Evolutionary conservation across 2,329 filamentous ascomycete genomes (phyloP).

Genomic region (Zymoseptoria tritici): DNA sequence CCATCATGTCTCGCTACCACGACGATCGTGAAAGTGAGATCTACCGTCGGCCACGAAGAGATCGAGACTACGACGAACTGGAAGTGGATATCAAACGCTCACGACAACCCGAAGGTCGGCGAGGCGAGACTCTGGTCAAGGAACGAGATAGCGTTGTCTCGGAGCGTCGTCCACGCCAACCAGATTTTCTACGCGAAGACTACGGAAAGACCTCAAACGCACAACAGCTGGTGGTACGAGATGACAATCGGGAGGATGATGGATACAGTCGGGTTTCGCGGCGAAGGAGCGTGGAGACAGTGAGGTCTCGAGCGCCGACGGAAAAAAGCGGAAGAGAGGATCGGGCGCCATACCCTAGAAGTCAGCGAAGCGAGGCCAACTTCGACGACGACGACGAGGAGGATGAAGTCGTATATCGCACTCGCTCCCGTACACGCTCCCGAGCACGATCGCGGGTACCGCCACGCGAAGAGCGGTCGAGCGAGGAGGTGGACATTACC

Average conservation of each 20-base stretch:
- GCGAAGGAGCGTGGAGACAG: conserved; percentile 23
- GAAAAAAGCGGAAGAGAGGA: conserved; percentile 35
- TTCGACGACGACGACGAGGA: conserved; percentile 13
- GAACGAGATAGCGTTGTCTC: conserved; percentile 28
- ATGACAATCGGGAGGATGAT: conserved; percentile 34
- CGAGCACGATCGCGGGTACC: neutral
- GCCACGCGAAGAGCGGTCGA: conserved; percentile 22
- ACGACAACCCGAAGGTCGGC: conserved; percentile 19
- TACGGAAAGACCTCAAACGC: conserved; percentile 37
- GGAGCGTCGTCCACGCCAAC: conserved; percentile 37
- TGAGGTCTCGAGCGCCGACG: conserved; percentile 26
- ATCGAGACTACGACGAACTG: conserved; percentile 43
- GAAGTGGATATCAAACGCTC: conserved; percentile 40
- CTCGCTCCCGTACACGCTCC: conserved; percentile 29
- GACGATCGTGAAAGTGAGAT: conserved; percentile 27
- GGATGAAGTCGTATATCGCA: conserved; percentile 36
- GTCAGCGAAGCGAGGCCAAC: conserved; percentile 20
- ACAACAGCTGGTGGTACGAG: conserved; percentile 41
- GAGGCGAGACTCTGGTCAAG: conserved; percentile 22
- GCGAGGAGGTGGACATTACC: conserved; percentile 31
- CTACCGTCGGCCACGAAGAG: conserved; percentile 31
- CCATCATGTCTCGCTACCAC: conserved; percentile 1
- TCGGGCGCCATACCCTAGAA: conserved; percentile 24
- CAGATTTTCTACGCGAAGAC: conserved; percentile 45
- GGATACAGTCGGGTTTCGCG: conserved; percentile 17